These are phyloP conservation scores for Auriscalpium microsporum DNA, from an alignment of 768 basidiomycete species.

Conservation along the genomic window DNA sequence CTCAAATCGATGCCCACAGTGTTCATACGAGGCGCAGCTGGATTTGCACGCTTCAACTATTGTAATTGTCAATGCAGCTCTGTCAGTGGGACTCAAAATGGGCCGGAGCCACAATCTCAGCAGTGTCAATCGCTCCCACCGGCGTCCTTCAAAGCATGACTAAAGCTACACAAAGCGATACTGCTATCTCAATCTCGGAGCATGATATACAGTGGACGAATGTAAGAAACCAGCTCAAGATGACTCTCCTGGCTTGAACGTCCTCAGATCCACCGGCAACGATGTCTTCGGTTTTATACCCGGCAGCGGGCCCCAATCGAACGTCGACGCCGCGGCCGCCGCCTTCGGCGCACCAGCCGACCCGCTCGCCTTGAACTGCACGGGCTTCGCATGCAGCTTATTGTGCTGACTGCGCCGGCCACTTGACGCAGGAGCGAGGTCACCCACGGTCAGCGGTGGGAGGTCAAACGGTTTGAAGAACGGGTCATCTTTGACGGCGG, in stretches of 20 bases:
- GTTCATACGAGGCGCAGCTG: no score
- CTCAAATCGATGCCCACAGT: no score
- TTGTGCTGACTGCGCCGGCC: neutral
- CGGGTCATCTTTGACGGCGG: slow-evolving; percentile 5
- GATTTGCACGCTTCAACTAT: no score
- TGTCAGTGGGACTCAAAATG: no score
- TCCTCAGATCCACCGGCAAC: slow-evolving; percentile 10
- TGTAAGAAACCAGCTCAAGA: neutral
- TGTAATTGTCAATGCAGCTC: no score
- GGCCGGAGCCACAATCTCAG: no score
- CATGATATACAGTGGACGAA: neutral
- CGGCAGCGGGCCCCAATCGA: slow-evolving; percentile 60
- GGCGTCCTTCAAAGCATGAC: neutral
- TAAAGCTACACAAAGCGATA: neutral
- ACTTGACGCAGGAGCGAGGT: neutral
- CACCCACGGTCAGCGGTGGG: neutral
- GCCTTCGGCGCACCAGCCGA: slow-evolving; percentile 6
- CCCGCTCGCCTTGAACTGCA: slow-evolving; percentile 21
- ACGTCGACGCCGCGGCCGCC: slow-evolving; percentile 17
- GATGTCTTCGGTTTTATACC: slow-evolving; percentile 11
- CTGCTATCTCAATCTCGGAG: no score
- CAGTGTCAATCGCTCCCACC: no score
- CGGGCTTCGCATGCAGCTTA: slow-evolving; percentile 30
- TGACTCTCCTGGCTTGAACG: slow-evolving; percentile 3
- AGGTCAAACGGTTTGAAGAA: slow-evolving; percentile 3